Evolutionary conservation across 2,329 filamentous ascomycete species (phyloP).

Genomic region (Phyllosticta capitalensis): DNA sequence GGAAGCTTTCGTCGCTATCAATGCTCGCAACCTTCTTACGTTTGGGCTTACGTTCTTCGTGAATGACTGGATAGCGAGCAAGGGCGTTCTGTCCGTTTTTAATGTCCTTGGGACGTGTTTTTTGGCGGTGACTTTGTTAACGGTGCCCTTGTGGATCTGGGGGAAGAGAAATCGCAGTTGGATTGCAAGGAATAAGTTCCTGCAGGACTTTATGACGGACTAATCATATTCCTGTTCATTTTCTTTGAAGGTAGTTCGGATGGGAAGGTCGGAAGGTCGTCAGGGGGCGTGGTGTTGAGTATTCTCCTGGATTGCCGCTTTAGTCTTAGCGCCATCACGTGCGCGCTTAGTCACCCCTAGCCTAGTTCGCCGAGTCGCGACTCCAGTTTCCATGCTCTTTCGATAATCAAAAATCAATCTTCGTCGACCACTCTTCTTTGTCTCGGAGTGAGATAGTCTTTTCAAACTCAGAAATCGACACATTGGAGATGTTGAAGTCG

Average conservation of each 20-base stretch:
- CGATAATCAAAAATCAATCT: too few relatives aligned
- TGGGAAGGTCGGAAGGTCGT: not conserved
- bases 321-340: too few relatives aligned
- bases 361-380: too few relatives aligned
- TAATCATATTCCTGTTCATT: not conserved
- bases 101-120: conserved; percentile 27
- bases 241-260: not conserved
- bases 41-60: conserved; percentile 38
- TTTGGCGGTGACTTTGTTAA: conserved; percentile 36
- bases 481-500: too few relatives aligned
- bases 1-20: conserved; percentile 45
- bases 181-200: conserved; percentile 33
- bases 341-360: too few relatives aligned
- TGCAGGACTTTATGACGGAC: conserved; percentile 23
- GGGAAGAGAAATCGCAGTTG: conserved; percentile 38
- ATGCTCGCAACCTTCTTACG: conserved; percentile 39
- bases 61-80: conserved; percentile 21
- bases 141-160: conserved; percentile 42
- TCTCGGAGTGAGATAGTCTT: too few relatives aligned
- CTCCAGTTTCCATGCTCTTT: too few relatives aligned
- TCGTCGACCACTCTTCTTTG: too few relatives aligned
- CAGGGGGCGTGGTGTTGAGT: not conserved
- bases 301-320: too few relatives aligned
- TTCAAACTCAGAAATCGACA: too few relatives aligned
- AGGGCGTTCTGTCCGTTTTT: conserved; percentile 21